Base-by-base conservation (phyloP, 163 green algal species). In the Scenedesmus sp. region DNA sequence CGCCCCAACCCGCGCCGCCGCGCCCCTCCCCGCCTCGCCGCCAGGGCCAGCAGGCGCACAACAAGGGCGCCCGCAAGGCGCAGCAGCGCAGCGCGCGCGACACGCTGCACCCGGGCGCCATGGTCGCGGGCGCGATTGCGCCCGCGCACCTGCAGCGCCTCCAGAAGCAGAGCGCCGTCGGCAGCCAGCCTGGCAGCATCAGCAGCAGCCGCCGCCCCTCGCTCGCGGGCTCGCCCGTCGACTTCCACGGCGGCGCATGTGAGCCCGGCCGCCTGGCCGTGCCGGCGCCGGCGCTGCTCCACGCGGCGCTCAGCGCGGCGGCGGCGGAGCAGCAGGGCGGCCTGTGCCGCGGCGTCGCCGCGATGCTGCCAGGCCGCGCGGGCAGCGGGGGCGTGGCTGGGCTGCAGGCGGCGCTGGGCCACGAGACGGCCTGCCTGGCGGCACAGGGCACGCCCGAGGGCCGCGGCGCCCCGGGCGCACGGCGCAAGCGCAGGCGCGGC, bases 111-210 rank as follows among this genome's bases (percentile, higher is more conserved):
- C n/a, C n/a, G n/a, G n/a, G n/a, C n/a, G n/a, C n/a, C n/a, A n/a
- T n/a, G n/a, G 56, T 28, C 10, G 56, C 9, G 4, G 66, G 31
- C 2, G 66, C 50, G 10, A 20, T 75, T 7, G 51, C 34, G 7
- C 67, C 44, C 14, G 67, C 67, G 26, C 51, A 66, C 4, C 33
- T 77, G 67, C 67, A 77, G 67, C 67, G 67, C 15, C 50, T 77
- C 24, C 67, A 77, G n/a, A 36, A 56, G 20, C 51, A 66, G 13
- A 42, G 22, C 24, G 10, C 18, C 29, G 3, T 31, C 24, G 17
- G 20, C 51, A 77, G 67, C 67, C 67, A 66, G 7, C 34, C 33
- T 7, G 51, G 67, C 67, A 77, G 67, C 34, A 45, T 77, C 47
- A 57, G 6, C n/a, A 77, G 67, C 67, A 77, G 67, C 67, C 53